Evolutionary conservation across 495 filamentous ascomycete species (phyloP).

Genomic region (Lepidopterella palustris): DNA sequence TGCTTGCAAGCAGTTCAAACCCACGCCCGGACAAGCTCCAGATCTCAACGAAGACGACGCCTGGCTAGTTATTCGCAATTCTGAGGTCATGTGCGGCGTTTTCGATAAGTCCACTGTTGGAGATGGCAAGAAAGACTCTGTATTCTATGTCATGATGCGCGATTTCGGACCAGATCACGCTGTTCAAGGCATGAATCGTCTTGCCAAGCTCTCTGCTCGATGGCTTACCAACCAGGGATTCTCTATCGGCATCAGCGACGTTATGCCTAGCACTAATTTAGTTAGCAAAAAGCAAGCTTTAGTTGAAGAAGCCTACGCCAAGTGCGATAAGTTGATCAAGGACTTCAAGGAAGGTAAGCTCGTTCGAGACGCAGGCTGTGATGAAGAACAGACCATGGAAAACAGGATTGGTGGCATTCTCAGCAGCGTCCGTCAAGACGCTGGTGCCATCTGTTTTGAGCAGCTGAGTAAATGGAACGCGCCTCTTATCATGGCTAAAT

Average conservation of each 20-base stretch:
- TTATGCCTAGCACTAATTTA: slow-evolving; percentile 69
- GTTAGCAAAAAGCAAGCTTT: slow-evolving; percentile 63
- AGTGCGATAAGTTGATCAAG: slow-evolving; percentile 80
- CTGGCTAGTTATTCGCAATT: slow-evolving; percentile 89
- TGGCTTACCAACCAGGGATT: slow-evolving; percentile 88
- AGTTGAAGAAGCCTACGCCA: slow-evolving; percentile 68
- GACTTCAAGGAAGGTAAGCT: slow-evolving; percentile 71
- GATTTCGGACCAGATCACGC: slow-evolving; percentile 89
- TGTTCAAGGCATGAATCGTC: slow-evolving; percentile 85
- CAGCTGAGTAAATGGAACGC: slow-evolving; percentile 89
- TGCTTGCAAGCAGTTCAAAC: slow-evolving; percentile 75
- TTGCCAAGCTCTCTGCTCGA: slow-evolving; percentile 84
- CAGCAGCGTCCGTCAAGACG: slow-evolving; percentile 79
- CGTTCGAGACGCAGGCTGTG: slow-evolving; percentile 77
- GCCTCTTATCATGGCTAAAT: slow-evolving; percentile 93
- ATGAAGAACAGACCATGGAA: slow-evolving; percentile 87
- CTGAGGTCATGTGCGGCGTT: slow-evolving; percentile 94
- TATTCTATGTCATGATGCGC: slow-evolving; percentile 93
- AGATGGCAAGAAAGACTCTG: slow-evolving; percentile 92
- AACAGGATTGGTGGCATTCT: slow-evolving; percentile 85
- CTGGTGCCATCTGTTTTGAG: slow-evolving; percentile 83
- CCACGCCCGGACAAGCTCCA: slow-evolving; percentile 45
- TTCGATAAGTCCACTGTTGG: slow-evolving; percentile 98
- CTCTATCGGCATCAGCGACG: slow-evolving; percentile 91
- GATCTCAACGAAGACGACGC: slow-evolving; percentile 81